These are phyloP conservation scores for Kodamaea restingae DNA, from an alignment of 805 yeast genomes.

Conservation along the genomic window DNA sequence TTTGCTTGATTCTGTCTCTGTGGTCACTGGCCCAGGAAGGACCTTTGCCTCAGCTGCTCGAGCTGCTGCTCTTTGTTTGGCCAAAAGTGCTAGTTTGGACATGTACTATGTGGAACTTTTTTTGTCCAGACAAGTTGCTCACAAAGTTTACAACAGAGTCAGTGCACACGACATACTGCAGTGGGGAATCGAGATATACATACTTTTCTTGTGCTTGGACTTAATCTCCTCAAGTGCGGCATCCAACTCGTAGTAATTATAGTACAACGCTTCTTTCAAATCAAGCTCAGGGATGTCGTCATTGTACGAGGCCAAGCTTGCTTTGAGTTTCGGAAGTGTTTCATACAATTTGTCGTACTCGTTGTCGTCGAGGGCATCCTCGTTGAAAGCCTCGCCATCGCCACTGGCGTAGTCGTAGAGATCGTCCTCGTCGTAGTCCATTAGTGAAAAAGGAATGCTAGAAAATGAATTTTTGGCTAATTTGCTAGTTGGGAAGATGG, in stretches of 20 bases:
- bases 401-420: conserved; percentile 23
- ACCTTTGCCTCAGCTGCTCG: conserved; percentile 1
- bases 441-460: conserved; percentile 1
- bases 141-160: background rate
- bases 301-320: conserved; percentile 34
- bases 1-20: background rate
- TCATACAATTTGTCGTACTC: conserved; percentile 42
- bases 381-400: conserved; percentile 27
- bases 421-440: conserved; percentile 22
- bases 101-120: conserved; percentile 3
- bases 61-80: conserved; percentile 18
- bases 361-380: conserved; percentile 34
- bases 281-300: conserved; percentile 45
- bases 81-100: conserved; percentile 26
- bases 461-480: background rate
- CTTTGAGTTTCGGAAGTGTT: conserved; percentile 41
- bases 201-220: conserved; percentile 40
- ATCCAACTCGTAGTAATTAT: conserved; percentile 52
- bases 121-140: conserved; percentile 1
- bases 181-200: conserved; percentile 26
- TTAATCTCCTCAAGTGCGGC: conserved; percentile 48
- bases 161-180: no score
- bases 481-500: background rate
- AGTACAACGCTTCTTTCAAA: conserved; percentile 56
- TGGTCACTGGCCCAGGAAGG: background rate